Evolutionary conservation across 2,329 filamentous ascomycete genomes (phyloP).

Genomic region (Pestalotiopsis sp.): DNA sequence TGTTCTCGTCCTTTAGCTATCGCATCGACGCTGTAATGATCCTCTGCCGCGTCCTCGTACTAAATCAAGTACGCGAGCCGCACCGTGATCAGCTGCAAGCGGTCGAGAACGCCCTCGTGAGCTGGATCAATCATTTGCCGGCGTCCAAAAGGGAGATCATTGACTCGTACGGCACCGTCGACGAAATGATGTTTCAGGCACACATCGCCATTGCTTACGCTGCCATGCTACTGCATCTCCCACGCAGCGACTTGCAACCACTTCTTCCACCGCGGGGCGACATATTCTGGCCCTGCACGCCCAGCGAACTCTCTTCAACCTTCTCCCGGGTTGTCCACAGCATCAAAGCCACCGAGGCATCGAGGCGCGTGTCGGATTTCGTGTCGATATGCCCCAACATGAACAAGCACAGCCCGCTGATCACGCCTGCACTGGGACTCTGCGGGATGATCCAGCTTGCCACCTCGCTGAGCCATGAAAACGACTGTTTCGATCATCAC

Average conservation of each 20-base stretch:
- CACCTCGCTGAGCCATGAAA: not conserved
- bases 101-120: not conserved
- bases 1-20: not conserved
- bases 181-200: slow-evolving; percentile 7
- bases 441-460: slow-evolving; percentile 4
- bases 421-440: not conserved
- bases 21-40: slow-evolving; percentile 3
- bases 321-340: not conserved
- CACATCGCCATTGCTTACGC: slow-evolving; percentile 1
- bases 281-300: slow-evolving; percentile 1
- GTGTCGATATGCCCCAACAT: slow-evolving; percentile 2
- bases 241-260: not conserved
- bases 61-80: not conserved
- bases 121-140: not conserved
- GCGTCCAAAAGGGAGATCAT: not conserved
- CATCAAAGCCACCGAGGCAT: not conserved
- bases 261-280: not conserved
- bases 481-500: slow-evolving; percentile 1
- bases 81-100: slow-evolving; percentile 6
- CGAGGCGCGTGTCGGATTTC: slow-evolving; percentile 3
- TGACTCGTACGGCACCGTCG: not conserved
- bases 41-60: not conserved
- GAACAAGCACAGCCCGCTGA: not conserved
- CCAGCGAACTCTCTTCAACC: not conserved
- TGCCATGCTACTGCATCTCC: slow-evolving; percentile 2